Conservation (phyloP, 1,139 yeast genomes). For the Yamadazyma conglobata region DNA sequence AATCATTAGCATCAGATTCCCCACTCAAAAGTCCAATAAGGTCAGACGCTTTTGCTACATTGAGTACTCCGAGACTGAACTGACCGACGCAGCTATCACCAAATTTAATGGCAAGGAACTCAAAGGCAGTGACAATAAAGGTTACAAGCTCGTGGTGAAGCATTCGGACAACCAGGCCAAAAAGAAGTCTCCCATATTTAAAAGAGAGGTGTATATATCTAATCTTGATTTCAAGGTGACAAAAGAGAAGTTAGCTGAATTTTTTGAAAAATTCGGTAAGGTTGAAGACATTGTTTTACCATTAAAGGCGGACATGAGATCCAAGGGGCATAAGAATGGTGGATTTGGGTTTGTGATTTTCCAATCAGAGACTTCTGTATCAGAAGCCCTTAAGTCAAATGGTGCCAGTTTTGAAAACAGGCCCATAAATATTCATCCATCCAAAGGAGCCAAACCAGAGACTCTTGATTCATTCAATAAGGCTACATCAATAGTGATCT, state of each 20-base stretch:
- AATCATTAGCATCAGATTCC: slow-evolving; percentile 59
- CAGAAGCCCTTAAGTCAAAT: slow-evolving; percentile 37
- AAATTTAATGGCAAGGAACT: slow-evolving; percentile 36
- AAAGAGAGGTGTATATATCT: slow-evolving; percentile 51
- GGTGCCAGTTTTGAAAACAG: slow-evolving; percentile 38
- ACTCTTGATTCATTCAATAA: slow-evolving; percentile 22
- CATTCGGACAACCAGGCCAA: slow-evolving; percentile 14
- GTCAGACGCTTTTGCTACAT: slow-evolving; percentile 74
- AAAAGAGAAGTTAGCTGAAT: slow-evolving; percentile 23
- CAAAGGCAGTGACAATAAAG: slow-evolving; percentile 19
- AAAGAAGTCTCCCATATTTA: slow-evolving; percentile 14
- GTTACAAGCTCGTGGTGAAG: slow-evolving; percentile 18
- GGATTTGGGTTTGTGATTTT: slow-evolving; percentile 61
- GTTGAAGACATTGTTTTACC: slow-evolving; percentile 56
- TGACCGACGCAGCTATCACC: slow-evolving; percentile 48
- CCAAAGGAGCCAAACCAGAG: slow-evolving; percentile 10
- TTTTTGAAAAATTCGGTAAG: slow-evolving; percentile 27
- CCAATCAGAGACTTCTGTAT: slow-evolving; percentile 32
- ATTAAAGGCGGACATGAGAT: slow-evolving; percentile 24
- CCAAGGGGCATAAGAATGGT: slow-evolving; percentile 32
- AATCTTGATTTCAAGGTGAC: slow-evolving; percentile 60
- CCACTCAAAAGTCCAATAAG: slow-evolving; percentile 55
- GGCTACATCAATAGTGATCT: slow-evolving; percentile 27
- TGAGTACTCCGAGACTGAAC: slow-evolving; percentile 46
- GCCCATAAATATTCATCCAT: slow-evolving; percentile 35